Percentiles rank a stretch among this genome's conserved stretches.
phyloP scores from a whole-genome alignment of 768 basidiomycete genomes.

The Leccinum olivaceopallidum region DNA sequence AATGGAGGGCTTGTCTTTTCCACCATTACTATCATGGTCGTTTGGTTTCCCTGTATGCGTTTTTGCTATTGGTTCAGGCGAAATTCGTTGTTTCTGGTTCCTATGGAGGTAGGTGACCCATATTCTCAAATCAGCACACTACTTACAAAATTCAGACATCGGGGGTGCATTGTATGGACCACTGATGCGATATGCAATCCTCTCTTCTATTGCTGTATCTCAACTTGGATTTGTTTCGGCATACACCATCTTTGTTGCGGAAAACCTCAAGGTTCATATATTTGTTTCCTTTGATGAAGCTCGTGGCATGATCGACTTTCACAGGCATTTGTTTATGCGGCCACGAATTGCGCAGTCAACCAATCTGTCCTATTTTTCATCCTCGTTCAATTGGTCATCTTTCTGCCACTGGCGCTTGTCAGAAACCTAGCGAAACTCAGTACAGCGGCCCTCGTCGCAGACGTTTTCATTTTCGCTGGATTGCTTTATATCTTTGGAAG shows the following conservation, averaged over 20 bases:
- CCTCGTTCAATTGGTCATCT: slow-evolving; percentile 77
- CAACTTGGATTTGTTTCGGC: slow-evolving; percentile 88
- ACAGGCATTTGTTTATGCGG: slow-evolving; percentile 81
- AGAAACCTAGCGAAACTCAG: slow-evolving; percentile 95
- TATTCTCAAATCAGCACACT: slow-evolving; percentile 2
- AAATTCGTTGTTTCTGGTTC: slow-evolving; percentile 89
- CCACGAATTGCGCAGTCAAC: slow-evolving; percentile 70
- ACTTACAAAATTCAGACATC: slow-evolving; percentile 59
- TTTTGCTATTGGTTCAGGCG: slow-evolving; percentile 85
- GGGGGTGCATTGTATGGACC: slow-evolving; percentile 90
- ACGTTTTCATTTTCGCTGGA: slow-evolving; percentile 92
- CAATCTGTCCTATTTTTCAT: slow-evolving; percentile 82
- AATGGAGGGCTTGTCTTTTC: slow-evolving; percentile 97
- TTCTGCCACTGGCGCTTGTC: slow-evolving; percentile 87
- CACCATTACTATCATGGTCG: slow-evolving; percentile 66
- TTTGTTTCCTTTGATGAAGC: background rate
- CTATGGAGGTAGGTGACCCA: slow-evolving; percentile 74
- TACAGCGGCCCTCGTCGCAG: slow-evolving; percentile 88
- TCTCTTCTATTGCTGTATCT: slow-evolving; percentile 84
- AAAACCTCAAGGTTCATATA: slow-evolving; percentile 65
- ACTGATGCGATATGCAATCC: slow-evolving; percentile 90
- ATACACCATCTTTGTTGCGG: slow-evolving; percentile 94
- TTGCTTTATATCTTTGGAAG: slow-evolving; percentile 85
- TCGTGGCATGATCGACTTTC: slow-evolving; percentile 11
- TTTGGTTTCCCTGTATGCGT: slow-evolving; percentile 86